Evolutionary conservation across 805 yeast genomes (phyloP).

Genomic region (Saccharomycopsis javanensis): DNA sequence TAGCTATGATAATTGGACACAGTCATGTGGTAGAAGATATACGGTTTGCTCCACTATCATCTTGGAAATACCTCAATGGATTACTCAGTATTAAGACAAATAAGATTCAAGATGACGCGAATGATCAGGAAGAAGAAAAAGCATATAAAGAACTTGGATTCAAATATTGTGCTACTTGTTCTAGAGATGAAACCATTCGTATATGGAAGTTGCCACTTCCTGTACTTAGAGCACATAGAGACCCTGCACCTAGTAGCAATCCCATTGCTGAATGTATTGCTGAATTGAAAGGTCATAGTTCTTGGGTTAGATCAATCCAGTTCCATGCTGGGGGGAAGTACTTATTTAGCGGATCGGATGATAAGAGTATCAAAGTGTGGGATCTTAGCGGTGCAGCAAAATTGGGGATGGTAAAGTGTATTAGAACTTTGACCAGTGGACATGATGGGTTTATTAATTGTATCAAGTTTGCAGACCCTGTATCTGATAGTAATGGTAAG

Average conservation of each 20-base stretch:
- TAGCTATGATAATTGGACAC: conserved; percentile 65
- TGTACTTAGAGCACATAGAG: conserved; percentile 40
- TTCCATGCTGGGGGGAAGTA: conserved; percentile 72
- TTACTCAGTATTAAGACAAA: conserved; percentile 26
- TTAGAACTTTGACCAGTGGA: conserved; percentile 40
- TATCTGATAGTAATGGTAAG: conserved; percentile 16
- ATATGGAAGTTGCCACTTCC: conserved; percentile 77
- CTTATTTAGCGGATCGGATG: conserved; percentile 69
- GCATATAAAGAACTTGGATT: conserved; percentile 38
- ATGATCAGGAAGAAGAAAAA: conserved; percentile 24
- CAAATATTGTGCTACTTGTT: conserved; percentile 68
- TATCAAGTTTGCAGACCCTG: conserved; percentile 44
- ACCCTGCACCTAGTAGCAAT: conserved; percentile 48
- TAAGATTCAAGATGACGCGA: conserved; percentile 24
- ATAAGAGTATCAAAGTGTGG: conserved; percentile 69
- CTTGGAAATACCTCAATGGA: conserved; percentile 41
- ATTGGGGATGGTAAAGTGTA: conserved; percentile 30
- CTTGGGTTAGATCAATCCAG: conserved; percentile 70
- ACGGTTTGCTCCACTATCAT: conserved; percentile 48
- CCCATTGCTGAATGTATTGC: conserved; percentile 52
- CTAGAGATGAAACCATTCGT: conserved; percentile 66
- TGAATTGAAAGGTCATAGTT: conserved; percentile 63
- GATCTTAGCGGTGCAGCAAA: conserved; percentile 41
- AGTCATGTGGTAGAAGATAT: conserved; percentile 73
- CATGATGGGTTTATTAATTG: conserved; percentile 75